Percentiles rank a stretch among this genome's conserved stretches.
Evolutionary conservation across 345 rosid genomes (phyloP).

Genomic region (Combretum micranthum): DNA sequence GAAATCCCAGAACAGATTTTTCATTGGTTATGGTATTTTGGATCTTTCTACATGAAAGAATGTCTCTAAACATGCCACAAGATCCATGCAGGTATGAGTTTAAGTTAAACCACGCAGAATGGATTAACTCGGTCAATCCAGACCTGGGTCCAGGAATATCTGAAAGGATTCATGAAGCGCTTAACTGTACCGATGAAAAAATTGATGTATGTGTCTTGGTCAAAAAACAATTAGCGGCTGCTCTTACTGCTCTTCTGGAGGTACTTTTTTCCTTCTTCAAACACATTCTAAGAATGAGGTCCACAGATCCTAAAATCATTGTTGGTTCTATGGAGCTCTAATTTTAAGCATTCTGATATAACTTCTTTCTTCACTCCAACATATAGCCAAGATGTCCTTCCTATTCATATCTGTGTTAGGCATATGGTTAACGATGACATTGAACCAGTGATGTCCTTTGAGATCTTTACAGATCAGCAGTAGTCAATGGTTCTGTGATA

Average conservation of each 20-base stretch:
- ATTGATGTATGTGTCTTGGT: conserved; percentile 35
- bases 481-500: no score
- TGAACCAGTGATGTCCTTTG: no score
- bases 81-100: conserved; percentile 57
- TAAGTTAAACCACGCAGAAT: conserved; percentile 72
- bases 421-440: no score
- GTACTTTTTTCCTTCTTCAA: conserved; percentile 33
- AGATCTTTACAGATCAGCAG: no score
- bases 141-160: conserved; percentile 67
- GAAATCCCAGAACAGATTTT: not conserved
- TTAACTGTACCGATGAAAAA: conserved; percentile 37
- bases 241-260: conserved; percentile 62
- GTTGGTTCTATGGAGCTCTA: no score
- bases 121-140: conserved; percentile 63
- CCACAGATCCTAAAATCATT: not conserved
- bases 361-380: no score
- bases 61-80: not conserved
- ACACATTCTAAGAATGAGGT: not conserved
- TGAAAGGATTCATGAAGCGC: conserved; percentile 57
- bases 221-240: conserved; percentile 41
- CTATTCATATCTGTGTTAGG: no score
- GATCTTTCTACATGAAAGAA: not conserved
- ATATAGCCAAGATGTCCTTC: no score
- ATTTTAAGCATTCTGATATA: no score
- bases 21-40: not conserved